phyloP scores from a whole-genome alignment of 768 basidiomycete species.

The Lentinula raphanica region DNA sequence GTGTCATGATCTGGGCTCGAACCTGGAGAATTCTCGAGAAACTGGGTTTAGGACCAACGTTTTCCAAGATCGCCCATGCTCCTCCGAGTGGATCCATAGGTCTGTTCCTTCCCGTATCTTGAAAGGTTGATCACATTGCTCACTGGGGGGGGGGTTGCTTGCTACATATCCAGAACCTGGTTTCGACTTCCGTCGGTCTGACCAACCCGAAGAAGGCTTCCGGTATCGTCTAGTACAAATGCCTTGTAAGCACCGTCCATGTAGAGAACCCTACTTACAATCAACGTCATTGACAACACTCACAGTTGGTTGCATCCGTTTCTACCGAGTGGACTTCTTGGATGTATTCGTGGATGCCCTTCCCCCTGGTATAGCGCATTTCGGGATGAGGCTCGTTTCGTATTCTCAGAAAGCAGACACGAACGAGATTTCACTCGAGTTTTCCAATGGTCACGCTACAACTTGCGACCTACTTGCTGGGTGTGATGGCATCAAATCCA shows the following conservation, averaged over 20 bases:
- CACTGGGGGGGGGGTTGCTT: too few species aligned
- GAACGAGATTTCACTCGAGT: constrained; percentile 20
- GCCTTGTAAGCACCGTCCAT: constrained; percentile 28
- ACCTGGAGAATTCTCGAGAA: constrained; percentile 40
- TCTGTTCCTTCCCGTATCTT: constrained; percentile 12
- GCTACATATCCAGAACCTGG: constrained; percentile 31
- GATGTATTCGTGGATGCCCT: constrained; percentile 33
- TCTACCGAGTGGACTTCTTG: constrained; percentile 46
- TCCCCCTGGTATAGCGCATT: constrained; percentile 30
- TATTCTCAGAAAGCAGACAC: constrained; percentile 16
- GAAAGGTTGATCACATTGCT: too few species aligned
- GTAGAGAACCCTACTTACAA: too few species aligned
- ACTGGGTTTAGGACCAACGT: constrained; percentile 33
- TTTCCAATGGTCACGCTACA: constrained; percentile 28
- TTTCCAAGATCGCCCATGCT: constrained; percentile 28
- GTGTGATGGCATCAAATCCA: constrained; percentile 40
- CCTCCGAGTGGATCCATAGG: constrained; percentile 27
- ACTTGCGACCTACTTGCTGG: constrained; percentile 39
- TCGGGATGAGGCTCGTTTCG: constrained; percentile 28
- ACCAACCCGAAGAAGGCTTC: constrained; percentile 31
- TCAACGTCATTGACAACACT: not conserved
- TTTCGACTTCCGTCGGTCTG: constrained; percentile 43
- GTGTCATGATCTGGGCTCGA: constrained; percentile 39
- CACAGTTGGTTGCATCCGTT: constrained; percentile 36
- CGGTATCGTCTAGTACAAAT: constrained; percentile 34